phyloP scores from a whole-genome alignment of 768 basidiomycete genomes.

The Sistotremastrum niveocremeum region DNA sequence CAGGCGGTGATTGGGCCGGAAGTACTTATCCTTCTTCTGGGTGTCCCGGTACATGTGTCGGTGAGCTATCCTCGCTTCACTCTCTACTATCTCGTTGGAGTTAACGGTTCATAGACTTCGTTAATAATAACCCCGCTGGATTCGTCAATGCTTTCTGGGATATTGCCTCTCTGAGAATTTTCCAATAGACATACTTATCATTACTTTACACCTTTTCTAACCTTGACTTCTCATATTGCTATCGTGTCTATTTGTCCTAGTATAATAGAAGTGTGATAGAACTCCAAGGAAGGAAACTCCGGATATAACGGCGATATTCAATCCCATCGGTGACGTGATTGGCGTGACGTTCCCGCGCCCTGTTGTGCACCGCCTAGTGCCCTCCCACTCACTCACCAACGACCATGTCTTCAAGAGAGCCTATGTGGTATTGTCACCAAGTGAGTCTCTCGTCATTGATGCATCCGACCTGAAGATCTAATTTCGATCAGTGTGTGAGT shows the following conservation, averaged over 20 bases:
- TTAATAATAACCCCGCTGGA: conserved; percentile 51
- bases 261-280: no score
- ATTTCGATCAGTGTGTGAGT: no score
- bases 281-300: no score
- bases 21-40: conserved; percentile 16
- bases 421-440: conserved; percentile 71
- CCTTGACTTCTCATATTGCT: no score
- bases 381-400: not conserved
- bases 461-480: conserved; percentile 2
- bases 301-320: no score
- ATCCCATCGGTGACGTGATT: no score
- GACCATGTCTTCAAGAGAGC: conserved; percentile 55
- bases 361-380: no score
- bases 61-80: conserved; percentile 6
- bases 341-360: no score
- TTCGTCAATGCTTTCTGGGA: conserved; percentile 64
- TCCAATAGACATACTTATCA: conserved; percentile 16
- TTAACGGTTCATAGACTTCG: conserved; percentile 30
- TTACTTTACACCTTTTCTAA: no score
- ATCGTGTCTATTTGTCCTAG: no score
- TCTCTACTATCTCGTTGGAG: no score
- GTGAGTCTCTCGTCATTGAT: conserved; percentile 19
- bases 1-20: conserved; percentile 21
- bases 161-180: conserved; percentile 44
- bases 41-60: conserved; percentile 18